These are phyloP conservation scores for Pterocarpus macrocarpus DNA, from an alignment of 306 rosid species.

Conservation along the genomic window DNA sequence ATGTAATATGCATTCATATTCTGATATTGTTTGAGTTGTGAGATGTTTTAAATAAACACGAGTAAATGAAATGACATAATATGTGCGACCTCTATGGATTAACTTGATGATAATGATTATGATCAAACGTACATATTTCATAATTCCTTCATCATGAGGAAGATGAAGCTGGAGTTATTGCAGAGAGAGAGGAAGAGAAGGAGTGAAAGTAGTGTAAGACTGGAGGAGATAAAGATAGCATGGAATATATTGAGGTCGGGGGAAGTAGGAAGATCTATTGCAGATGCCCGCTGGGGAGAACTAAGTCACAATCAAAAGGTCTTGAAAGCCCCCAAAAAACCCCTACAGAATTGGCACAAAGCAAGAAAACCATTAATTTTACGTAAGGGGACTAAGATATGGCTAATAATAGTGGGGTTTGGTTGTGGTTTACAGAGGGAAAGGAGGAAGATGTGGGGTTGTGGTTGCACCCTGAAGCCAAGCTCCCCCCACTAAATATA, in stretches of 20 bases:
- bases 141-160: neutral
- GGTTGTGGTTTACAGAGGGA: constrained; percentile 59
- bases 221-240: neutral
- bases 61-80: no score
- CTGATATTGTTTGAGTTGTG: neutral
- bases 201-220: constrained; percentile 12
- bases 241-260: constrained; percentile 42
- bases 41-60: neutral
- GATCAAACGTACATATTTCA: constrained; percentile 25
- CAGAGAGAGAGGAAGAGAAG: constrained; percentile 21
- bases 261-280: constrained; percentile 42
- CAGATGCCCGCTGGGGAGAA: neutral
- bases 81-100: neutral
- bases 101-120: neutral
- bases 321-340: neutral
- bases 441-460: constrained; percentile 75
- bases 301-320: constrained; percentile 66
- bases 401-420: constrained; percentile 55
- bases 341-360: constrained; percentile 59
- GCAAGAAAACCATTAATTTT: constrained; percentile 49
- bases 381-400: constrained; percentile 45
- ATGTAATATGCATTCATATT: neutral
- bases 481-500: constrained; percentile 64
- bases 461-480: constrained; percentile 63
- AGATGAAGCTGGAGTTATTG: constrained; percentile 35